These are phyloP conservation scores for Dorcoceras hygrometricum DNA, from an alignment of 257 asterid genomes.

Conservation along the genomic window DNA sequence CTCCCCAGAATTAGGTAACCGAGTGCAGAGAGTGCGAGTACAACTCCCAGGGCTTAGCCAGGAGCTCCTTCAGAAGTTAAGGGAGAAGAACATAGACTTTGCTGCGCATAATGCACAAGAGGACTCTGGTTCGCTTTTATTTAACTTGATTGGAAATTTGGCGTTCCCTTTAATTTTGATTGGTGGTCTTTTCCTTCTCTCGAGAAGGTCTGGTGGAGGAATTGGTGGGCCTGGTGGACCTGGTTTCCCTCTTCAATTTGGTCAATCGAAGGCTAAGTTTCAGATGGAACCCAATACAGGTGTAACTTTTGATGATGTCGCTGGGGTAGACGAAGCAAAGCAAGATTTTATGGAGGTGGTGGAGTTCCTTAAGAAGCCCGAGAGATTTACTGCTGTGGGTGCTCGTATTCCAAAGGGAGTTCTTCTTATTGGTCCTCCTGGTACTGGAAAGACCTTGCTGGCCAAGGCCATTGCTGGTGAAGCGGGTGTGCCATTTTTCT, in stretches of 20 bases:
- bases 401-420: slow-evolving; percentile 99
- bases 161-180: slow-evolving; percentile 87
- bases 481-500: slow-evolving; percentile 98
- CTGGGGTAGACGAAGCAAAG: slow-evolving; percentile 98
- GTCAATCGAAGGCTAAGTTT: slow-evolving; percentile 94
- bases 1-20: slow-evolving; percentile 87
- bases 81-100: slow-evolving; percentile 91
- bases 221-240: slow-evolving; percentile 99
- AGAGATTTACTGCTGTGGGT: slow-evolving; percentile 95
- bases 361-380: slow-evolving; percentile 95
- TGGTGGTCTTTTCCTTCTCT: slow-evolving; percentile 94
- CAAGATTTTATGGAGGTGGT: slow-evolving; percentile 99
- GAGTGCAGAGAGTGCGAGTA: slow-evolving; percentile 86
- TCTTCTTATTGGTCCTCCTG: slow-evolving; percentile 98
- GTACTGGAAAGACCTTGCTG: slow-evolving; percentile 93
- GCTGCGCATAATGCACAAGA: slow-evolving; percentile 96
- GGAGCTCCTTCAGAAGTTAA: slow-evolving; percentile 92
- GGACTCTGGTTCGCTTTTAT: slow-evolving; percentile 81
- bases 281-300: slow-evolving; percentile 99
- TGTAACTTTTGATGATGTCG: slow-evolving; percentile 91
- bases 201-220: slow-evolving; percentile 88
- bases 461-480: slow-evolving; percentile 99
- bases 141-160: slow-evolving; percentile 78
- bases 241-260: slow-evolving; percentile 72
- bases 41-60: slow-evolving; percentile 97